phyloP scores from a whole-genome alignment of 345 rosid genomes.

The Schrenkiella parvula region DNA sequence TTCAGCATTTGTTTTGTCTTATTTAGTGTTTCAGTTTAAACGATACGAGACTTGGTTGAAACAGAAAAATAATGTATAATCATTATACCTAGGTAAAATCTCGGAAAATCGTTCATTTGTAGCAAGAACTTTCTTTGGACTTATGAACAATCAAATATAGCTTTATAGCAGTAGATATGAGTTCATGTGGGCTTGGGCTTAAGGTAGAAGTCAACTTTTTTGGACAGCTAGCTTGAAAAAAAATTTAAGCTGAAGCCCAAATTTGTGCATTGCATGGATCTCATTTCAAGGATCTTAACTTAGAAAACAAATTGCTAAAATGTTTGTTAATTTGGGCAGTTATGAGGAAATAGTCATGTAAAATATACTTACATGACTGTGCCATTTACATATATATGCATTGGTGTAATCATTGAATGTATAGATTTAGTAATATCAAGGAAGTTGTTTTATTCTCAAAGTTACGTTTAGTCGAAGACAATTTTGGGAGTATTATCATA shows the following conservation, averaged over 20 bases:
- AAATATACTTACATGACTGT: neutral
- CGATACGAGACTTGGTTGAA: neutral
- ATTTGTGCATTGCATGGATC: neutral
- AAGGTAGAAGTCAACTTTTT: too few relatives aligned
- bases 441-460: neutral
- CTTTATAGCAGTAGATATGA: too few relatives aligned
- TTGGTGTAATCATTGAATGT: neutral
- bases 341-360: neutral
- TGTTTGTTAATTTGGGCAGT: conserved; percentile 4
- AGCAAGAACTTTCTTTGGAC: too few relatives aligned
- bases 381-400: neutral
- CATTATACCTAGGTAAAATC: neutral
- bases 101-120: neutral
- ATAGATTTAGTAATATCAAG: neutral
- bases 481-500: neutral
- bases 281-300: neutral
- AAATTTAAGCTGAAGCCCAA: neutral
- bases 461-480: neutral
- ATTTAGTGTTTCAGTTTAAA: neutral
- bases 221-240: too few relatives aligned
- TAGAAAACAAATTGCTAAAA: neutral
- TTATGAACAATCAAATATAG: too few relatives aligned
- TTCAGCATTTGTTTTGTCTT: neutral
- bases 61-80: neutral
- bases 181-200: too few relatives aligned